A percentile compares a stretch with the other conserved stretches of the same genome.
These are phyloP conservation scores for Telfairia occidentalis DNA, from an alignment of 331 rosid species.

Conservation along the genomic window DNA sequence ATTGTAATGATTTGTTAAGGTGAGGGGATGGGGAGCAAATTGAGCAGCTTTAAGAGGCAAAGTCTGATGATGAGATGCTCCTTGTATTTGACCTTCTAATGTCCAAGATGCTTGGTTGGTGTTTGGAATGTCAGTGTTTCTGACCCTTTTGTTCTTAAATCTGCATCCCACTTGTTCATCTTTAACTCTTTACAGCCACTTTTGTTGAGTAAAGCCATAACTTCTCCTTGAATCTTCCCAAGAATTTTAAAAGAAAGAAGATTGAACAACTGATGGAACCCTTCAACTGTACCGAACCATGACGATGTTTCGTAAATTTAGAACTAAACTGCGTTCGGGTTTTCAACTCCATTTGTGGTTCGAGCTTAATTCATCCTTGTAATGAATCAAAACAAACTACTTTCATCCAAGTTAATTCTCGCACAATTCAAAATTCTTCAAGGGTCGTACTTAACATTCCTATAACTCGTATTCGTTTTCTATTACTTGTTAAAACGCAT, in stretches of 20 bases:
- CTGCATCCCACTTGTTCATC: not conserved
- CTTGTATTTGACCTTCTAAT: conserved; percentile 11
- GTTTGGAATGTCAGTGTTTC: conserved; percentile 11
- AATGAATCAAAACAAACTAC: not conserved
- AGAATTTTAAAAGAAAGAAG: not conserved
- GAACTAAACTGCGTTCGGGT: not conserved
- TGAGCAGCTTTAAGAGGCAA: conserved; percentile 10
- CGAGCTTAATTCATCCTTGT: not conserved
- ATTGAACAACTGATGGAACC: not conserved
- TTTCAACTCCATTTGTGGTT: not conserved
- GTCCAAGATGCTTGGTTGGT: conserved; percentile 4
- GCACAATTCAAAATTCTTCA: not conserved
- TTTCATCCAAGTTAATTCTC: not conserved
- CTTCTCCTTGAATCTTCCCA: not conserved
- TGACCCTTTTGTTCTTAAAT: not conserved
- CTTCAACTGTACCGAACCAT: not conserved
- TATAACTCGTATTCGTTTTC: too few species aligned
- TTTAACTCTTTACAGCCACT: not conserved
- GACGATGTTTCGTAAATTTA: not conserved
- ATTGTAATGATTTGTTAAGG: conserved; percentile 8
- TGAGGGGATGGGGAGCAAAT: not conserved
- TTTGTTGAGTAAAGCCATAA: not conserved
- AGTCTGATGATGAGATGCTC: not conserved
- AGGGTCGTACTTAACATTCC: too few species aligned
- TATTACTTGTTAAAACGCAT: too few species aligned